Percentiles rank a stretch among this genome's conserved stretches.
Conservation (phyloP, 1,284 basidiomycete species). For the Ceratobasidium sp. region DNA sequence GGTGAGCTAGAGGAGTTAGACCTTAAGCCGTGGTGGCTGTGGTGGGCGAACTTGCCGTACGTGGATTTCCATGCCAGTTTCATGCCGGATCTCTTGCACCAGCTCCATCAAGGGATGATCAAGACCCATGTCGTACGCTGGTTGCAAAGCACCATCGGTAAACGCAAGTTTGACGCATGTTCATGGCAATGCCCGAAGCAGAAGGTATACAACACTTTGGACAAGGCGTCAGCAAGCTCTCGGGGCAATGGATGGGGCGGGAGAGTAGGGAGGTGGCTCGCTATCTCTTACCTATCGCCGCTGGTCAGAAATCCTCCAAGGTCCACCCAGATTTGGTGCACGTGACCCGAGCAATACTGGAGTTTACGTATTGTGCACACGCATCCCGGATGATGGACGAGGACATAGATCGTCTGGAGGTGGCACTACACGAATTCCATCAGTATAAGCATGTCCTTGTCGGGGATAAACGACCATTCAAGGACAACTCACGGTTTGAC, state of each 20-base stretch:
- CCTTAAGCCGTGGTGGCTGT: conserved; percentile 41
- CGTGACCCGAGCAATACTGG: conserved; percentile 49
- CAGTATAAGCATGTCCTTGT: conserved; percentile 43
- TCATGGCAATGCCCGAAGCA: neutral
- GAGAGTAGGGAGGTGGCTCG: conserved; percentile 46
- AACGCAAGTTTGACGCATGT: conserved; percentile 32
- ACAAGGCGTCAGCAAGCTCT: conserved; percentile 37
- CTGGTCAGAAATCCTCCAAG: neutral
- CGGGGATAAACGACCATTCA: neutral
- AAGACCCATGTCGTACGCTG: conserved; percentile 47
- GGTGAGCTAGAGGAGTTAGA: neutral
- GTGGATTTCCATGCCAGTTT: conserved; percentile 46
- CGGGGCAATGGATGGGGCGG: conserved; percentile 42
- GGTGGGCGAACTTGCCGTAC: conserved; percentile 49
- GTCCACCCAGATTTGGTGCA: neutral
- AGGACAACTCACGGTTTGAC: conserved; percentile 11
- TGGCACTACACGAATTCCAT: conserved; percentile 42
- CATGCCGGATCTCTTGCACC: neutral
- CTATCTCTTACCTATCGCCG: neutral
- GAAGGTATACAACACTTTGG: conserved; percentile 7
- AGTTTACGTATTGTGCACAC: conserved; percentile 46
- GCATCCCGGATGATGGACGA: neutral
- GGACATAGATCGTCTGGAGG: conserved; percentile 39
- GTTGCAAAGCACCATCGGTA: conserved; percentile 19
- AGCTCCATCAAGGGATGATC: neutral